These are phyloP conservation scores for Tuber brumale DNA, from an alignment of 495 filamentous ascomycete genomes.

Conservation along the genomic window DNA sequence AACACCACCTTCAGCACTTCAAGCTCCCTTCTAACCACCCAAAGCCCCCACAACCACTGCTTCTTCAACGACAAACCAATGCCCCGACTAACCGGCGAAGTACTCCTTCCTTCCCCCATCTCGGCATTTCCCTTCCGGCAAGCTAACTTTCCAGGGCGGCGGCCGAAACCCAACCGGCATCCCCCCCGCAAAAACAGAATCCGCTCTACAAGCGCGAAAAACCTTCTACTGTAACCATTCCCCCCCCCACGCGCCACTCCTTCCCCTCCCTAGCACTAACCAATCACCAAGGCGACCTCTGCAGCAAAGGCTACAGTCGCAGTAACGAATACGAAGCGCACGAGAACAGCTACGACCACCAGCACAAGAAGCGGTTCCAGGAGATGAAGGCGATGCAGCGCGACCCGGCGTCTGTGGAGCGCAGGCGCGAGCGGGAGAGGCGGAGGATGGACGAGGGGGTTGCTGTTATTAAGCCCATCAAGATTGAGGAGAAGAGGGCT, in stretches of 20 bases:
- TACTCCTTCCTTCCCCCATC: neutral
- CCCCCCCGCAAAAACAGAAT: slow-evolving; percentile 63
- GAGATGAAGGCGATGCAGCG: slow-evolving; percentile 58
- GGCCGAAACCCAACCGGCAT: slow-evolving; percentile 34
- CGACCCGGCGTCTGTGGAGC: slow-evolving; percentile 51
- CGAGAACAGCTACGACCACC: slow-evolving; percentile 57
- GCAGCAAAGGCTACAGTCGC: slow-evolving; percentile 56
- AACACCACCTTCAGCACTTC: no score
- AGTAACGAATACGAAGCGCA: slow-evolving; percentile 59
- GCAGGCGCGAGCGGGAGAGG: slow-evolving; percentile 18
- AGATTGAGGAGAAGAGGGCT: slow-evolving; percentile 32
- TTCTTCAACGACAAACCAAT: slow-evolving; percentile 2
- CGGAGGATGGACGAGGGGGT: slow-evolving; percentile 23
- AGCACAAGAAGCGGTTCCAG: slow-evolving; percentile 58
- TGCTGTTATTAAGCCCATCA: slow-evolving; percentile 42
- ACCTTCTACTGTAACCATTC: slow-evolving; percentile 66
- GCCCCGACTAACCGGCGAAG: slow-evolving; percentile 32
- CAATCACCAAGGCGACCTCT: slow-evolving; percentile 45
- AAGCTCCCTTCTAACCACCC: neutral
- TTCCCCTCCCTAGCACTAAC: neutral
- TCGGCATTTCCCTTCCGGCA: neutral
- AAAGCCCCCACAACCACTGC: neutral
- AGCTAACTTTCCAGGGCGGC: slow-evolving; percentile 17
- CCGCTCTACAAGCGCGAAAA: slow-evolving; percentile 77
- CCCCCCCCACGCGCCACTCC: neutral